Percentiles rank a stretch among this genome's conserved stretches.
Conservation (phyloP, 176 grass and related monocot genomes). For the Aegilops speltoides region DNA sequence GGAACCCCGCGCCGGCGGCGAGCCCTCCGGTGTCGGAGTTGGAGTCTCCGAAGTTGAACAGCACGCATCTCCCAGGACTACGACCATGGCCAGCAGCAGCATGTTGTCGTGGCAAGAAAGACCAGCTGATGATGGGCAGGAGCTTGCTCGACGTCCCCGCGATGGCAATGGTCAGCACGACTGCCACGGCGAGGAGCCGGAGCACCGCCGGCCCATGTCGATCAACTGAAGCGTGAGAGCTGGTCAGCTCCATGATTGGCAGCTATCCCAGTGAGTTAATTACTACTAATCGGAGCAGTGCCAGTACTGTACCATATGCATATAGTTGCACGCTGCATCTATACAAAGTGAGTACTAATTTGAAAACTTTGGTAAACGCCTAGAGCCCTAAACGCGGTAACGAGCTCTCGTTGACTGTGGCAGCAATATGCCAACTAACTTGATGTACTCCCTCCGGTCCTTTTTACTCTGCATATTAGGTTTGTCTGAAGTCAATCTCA, state of each 20-base stretch:
- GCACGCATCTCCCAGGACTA: slow-evolving; percentile 23
- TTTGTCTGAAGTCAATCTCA: no score
- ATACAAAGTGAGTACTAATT: background rate
- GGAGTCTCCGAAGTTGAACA: slow-evolving; percentile 79
- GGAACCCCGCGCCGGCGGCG: slow-evolving; percentile 36
- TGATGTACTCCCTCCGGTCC: no score
- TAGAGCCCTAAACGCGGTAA: background rate
- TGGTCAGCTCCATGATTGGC: background rate
- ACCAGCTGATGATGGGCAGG: background rate
- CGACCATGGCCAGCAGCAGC: background rate
- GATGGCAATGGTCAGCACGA: background rate
- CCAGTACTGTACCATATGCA: background rate
- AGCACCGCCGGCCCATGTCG: background rate
- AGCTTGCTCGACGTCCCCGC: background rate
- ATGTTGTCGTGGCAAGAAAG: background rate
- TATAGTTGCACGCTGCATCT: background rate
- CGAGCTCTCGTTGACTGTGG: background rate
- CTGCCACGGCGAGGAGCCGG: background rate
- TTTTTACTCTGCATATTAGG: no score
- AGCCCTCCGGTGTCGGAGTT: slow-evolving; percentile 63
- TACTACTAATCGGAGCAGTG: background rate
- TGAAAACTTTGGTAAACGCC: background rate
- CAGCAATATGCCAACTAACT: background rate
- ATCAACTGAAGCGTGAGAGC: background rate
- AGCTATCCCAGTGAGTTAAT: background rate